Evolutionary conservation across 345 rosid genomes (phyloP).

Genomic region (Litchi chinensis): DNA sequence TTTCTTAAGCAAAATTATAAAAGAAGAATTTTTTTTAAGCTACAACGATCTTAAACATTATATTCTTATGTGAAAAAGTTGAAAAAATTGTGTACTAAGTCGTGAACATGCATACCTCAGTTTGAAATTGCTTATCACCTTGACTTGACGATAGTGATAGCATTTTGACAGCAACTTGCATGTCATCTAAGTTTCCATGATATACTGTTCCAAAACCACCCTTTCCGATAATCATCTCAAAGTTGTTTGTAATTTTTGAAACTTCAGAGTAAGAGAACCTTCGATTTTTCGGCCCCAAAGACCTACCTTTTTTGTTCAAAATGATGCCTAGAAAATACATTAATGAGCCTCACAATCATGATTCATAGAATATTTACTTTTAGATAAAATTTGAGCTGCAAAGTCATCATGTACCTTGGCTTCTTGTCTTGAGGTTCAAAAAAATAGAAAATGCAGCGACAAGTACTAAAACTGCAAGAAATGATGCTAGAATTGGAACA

Average conservation of each 20-base stretch:
- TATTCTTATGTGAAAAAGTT: no score
- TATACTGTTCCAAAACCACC: conserved; percentile 69
- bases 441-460: no score
- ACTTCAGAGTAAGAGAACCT: conserved; percentile 39
- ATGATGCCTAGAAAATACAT: not conserved
- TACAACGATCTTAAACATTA: no score
- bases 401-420: no score
- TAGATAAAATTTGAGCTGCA: no score
- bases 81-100: not conserved
- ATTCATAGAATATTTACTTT: no score
- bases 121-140: conserved; percentile 45
- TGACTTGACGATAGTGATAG: conserved; percentile 48
- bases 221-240: conserved; percentile 43
- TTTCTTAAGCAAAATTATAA: no score
- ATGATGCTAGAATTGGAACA: no score
- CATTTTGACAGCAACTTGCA: conserved; percentile 53
- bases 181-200: conserved; percentile 34
- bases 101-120: conserved; percentile 35
- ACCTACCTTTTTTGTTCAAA: conserved; percentile 9
- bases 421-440: no score
- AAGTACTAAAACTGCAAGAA: no score
- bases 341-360: not conserved
- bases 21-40: no score
- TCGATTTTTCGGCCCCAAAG: conserved; percentile 29
- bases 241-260: conserved; percentile 43